phyloP scores from a whole-genome alignment of 768 basidiomycete genomes.

The Lactarius sanguifluus region DNA sequence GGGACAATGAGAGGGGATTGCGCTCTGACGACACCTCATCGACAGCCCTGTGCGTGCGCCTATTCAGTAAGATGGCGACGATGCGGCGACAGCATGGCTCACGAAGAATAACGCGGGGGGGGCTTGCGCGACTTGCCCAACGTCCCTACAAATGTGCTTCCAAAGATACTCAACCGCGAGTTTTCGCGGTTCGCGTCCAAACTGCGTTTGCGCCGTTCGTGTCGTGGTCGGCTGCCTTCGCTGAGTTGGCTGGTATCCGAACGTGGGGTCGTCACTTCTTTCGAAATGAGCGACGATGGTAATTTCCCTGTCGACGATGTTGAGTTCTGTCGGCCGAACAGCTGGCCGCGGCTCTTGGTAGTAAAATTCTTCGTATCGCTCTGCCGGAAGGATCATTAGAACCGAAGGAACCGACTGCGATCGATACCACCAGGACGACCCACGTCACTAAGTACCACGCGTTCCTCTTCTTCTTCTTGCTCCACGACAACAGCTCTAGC shows the following conservation, averaged over 20 bases:
- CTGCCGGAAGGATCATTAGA: slow-evolving; percentile 37
- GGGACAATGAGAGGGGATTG: slow-evolving; percentile 20
- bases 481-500: slow-evolving; percentile 34
- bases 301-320: slow-evolving; percentile 35
- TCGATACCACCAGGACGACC: slow-evolving; percentile 31
- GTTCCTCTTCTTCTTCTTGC: slow-evolving; percentile 47
- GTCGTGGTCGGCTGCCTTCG: slow-evolving; percentile 6
- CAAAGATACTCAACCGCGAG: slow-evolving; percentile 78
- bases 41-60: slow-evolving; percentile 31
- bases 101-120: slow-evolving; percentile 69
- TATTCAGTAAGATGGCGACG: slow-evolving; percentile 3
- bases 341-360: slow-evolving; percentile 44
- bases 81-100: slow-evolving; percentile 36
- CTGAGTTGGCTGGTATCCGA: slow-evolving; percentile 13
- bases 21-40: slow-evolving; percentile 45
- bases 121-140: slow-evolving; percentile 77
- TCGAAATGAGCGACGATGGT: slow-evolving; percentile 34
- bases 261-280: slow-evolving; percentile 32
- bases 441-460: slow-evolving; percentile 68
- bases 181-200: slow-evolving; percentile 46
- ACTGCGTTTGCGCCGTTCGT: slow-evolving; percentile 49
- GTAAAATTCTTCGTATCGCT: slow-evolving; percentile 46
- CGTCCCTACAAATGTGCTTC: slow-evolving; percentile 57
- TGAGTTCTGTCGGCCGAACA: slow-evolving; percentile 64
- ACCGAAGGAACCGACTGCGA: not conserved